Conservation (phyloP, 805 yeast species). For the Peterozyma xylosa region DNA sequence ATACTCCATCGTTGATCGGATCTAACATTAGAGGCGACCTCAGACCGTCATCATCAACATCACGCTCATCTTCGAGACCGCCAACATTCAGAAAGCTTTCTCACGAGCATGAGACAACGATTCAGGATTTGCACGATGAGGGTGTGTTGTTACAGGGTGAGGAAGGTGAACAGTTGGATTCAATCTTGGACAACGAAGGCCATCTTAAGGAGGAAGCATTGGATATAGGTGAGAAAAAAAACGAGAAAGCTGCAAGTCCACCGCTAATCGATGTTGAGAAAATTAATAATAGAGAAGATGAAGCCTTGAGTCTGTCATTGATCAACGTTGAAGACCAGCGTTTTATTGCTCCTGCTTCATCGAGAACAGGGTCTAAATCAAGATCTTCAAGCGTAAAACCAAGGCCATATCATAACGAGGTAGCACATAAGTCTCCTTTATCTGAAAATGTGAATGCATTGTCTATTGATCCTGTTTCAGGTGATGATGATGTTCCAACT, state of each 20-base stretch:
- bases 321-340: conserved; percentile 21
- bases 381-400: conserved; percentile 6
- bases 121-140: conserved; percentile 30
- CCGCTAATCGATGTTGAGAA: conserved; percentile 6
- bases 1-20: conserved; percentile 47
- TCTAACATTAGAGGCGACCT: conserved; percentile 32
- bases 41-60: conserved; percentile 2
- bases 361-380: conserved; percentile 9
- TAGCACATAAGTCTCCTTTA: conserved; percentile 4
- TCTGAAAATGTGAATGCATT: not conserved
- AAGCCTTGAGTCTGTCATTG: conserved; percentile 13
- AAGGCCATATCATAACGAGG: not conserved
- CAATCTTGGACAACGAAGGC: conserved; percentile 46
- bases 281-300: conserved; percentile 6
- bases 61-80: conserved; percentile 20
- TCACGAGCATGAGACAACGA: conserved; percentile 19
- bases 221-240: conserved; percentile 17
- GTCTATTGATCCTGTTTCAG: not conserved
- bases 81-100: conserved; percentile 36
- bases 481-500: conserved; percentile 16
- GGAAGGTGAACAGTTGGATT: conserved; percentile 46
- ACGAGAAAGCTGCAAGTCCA: conserved; percentile 3
- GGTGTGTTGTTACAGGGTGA: conserved; percentile 54
- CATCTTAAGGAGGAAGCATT: conserved; percentile 40
- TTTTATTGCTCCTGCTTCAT: conserved; percentile 26